Conservation (phyloP, 2,329 filamentous ascomycete genomes). For the Apiospora koreana region DNA sequence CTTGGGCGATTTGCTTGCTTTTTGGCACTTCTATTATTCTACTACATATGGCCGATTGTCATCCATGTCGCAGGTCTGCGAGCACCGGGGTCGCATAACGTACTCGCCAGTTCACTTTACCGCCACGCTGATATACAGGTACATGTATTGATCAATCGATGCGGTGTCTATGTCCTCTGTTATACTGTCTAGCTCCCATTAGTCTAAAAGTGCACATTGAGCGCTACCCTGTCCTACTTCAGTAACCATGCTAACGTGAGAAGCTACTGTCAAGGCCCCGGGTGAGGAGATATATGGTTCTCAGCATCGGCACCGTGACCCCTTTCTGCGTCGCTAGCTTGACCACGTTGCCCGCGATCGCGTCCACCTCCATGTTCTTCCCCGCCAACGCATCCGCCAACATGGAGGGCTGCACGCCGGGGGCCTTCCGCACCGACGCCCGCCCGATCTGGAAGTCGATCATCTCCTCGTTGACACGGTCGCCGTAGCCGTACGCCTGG, state of each 20-base stretch:
- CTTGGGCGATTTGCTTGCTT: no score
- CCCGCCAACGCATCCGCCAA: slow-evolving; percentile 30
- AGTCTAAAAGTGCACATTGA: background rate
- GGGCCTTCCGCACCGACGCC: slow-evolving; percentile 20
- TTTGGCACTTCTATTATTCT: no score
- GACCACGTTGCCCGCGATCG: slow-evolving; percentile 36
- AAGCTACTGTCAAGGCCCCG: slow-evolving; percentile 35
- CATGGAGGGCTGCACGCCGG: slow-evolving; percentile 34
- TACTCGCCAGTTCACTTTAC: no score
- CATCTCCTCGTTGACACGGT: slow-evolving; percentile 26
- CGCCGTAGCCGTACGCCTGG: slow-evolving; percentile 31
- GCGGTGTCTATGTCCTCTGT: no score
- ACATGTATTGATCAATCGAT: background rate
- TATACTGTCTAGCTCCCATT: background rate
- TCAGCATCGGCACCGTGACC: slow-evolving; percentile 31
- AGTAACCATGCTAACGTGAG: background rate
- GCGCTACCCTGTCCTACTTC: no score
- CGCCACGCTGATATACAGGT: no score
- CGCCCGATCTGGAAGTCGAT: slow-evolving; percentile 31
- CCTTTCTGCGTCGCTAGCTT: slow-evolving; percentile 28
- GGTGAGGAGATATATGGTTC: slow-evolving; percentile 41
- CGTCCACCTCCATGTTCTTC: slow-evolving; percentile 32
- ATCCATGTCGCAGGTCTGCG: no score
- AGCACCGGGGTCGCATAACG: no score
- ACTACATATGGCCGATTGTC: no score